A percentile compares a stretch with the other conserved stretches of the same genome.
Conservation (phyloP, 2,329 filamentous ascomycete species). For the Corynespora cassiicola region DNA sequence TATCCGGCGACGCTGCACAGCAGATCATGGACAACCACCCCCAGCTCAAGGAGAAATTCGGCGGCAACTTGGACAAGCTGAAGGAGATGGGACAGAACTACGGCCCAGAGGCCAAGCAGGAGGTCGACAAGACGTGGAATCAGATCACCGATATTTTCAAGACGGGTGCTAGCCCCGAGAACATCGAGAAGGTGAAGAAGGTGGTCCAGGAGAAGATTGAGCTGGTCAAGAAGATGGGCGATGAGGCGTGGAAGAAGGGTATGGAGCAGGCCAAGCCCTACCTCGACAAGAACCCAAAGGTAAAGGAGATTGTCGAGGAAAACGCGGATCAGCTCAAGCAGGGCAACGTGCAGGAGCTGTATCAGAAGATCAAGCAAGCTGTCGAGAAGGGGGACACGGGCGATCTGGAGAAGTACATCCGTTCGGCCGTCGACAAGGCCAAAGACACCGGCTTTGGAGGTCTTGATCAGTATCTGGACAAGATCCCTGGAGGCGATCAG, state of each 20-base stretch:
- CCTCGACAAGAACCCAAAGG: slow-evolving; percentile 77
- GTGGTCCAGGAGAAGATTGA: slow-evolving; percentile 74
- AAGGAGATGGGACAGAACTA: slow-evolving; percentile 73
- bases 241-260: slow-evolving; percentile 75
- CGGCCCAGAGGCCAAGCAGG: slow-evolving; percentile 78
- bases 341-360: slow-evolving; percentile 70
- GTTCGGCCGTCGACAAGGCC: slow-evolving; percentile 64
- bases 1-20: slow-evolving; percentile 67
- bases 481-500: slow-evolving; percentile 69
- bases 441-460: slow-evolving; percentile 60
- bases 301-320: slow-evolving; percentile 75
- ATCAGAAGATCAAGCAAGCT: slow-evolving; percentile 67
- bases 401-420: slow-evolving; percentile 67
- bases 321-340: slow-evolving; percentile 73
- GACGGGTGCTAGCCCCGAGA: slow-evolving; percentile 65
- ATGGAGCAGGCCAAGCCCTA: slow-evolving; percentile 74
- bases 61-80: slow-evolving; percentile 70
- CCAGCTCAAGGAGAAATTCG: slow-evolving; percentile 73
- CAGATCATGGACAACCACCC: slow-evolving; percentile 78
- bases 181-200: slow-evolving; percentile 61
- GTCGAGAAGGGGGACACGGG: slow-evolving; percentile 67
- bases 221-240: slow-evolving; percentile 70
- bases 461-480: slow-evolving; percentile 68
- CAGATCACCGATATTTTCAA: slow-evolving; percentile 70
- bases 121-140: slow-evolving; percentile 74